These are phyloP conservation scores for Tolypocladium cylindrosporum DNA, from an alignment of 2,329 filamentous ascomycete genomes.

Conservation along the genomic window DNA sequence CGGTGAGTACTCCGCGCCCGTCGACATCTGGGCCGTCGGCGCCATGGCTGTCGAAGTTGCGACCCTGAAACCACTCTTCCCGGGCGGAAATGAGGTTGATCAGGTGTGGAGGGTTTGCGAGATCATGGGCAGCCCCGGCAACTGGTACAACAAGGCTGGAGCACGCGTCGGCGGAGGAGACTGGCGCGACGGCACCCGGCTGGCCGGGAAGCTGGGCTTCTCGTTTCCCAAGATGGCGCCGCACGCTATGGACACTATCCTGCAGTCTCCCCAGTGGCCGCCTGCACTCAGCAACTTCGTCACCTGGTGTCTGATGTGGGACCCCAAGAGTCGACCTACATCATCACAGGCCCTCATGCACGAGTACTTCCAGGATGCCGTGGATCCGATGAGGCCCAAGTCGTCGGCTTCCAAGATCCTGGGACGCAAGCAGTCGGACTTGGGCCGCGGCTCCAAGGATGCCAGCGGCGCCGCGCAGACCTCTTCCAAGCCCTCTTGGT, in stretches of 20 bases:
- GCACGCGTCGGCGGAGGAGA: slow-evolving; percentile 85
- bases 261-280: slow-evolving; percentile 88
- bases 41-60: slow-evolving; percentile 98
- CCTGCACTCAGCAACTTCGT: slow-evolving; percentile 81
- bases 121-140: slow-evolving; percentile 97
- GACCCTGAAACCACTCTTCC: slow-evolving; percentile 92
- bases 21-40: slow-evolving; percentile 97
- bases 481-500: slow-evolving; percentile 87
- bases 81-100: slow-evolving; percentile 95
- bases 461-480: slow-evolving; percentile 42
- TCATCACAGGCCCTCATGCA: slow-evolving; percentile 90
- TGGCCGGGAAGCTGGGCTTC: slow-evolving; percentile 94
- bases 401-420: slow-evolving; percentile 77
- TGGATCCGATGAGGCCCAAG: slow-evolving; percentile 87
- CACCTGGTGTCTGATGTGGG: slow-evolving; percentile 99
- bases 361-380: slow-evolving; percentile 87
- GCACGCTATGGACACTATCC: slow-evolving; percentile 88
- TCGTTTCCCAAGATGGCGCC: slow-evolving; percentile 99
- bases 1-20: slow-evolving; percentile 92
- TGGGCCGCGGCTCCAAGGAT: slow-evolving; percentile 60
- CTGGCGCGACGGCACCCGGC: slow-evolving; percentile 87
- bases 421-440: slow-evolving; percentile 81
- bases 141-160: slow-evolving; percentile 93
- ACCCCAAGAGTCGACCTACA: slow-evolving; percentile 83
- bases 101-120: slow-evolving; percentile 98